These are phyloP conservation scores for Chenopodium quinoa DNA, from an alignment of 148 eudicot species.

Conservation along the genomic window DNA sequence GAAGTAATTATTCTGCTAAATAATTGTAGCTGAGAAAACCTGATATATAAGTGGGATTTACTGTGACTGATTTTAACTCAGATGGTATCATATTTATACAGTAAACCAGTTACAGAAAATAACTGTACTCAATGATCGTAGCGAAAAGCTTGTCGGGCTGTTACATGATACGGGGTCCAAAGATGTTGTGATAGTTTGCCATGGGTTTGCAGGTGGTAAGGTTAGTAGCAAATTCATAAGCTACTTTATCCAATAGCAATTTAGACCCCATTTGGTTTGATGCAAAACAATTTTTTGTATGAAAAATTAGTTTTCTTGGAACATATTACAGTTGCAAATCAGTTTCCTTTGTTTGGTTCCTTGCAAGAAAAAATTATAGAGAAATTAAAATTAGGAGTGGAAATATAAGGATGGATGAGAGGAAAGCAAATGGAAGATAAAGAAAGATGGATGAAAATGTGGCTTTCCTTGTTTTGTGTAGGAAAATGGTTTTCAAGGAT, in stretches of 20 bases:
- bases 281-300: too few species aligned
- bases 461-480: too few species aligned
- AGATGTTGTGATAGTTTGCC: slow-evolving; percentile 67
- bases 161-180: slow-evolving; percentile 67
- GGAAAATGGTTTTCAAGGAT: too few species aligned
- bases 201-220: slow-evolving; percentile 65
- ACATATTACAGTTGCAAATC: too few species aligned
- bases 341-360: too few species aligned
- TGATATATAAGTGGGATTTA: background rate
- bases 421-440: too few species aligned
- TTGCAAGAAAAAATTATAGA: too few species aligned
- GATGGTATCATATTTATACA: slow-evolving; percentile 24
- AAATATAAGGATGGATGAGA: too few species aligned
- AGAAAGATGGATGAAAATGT: too few species aligned
- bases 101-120: slow-evolving; percentile 47
- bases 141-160: slow-evolving; percentile 67
- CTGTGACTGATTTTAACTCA: background rate
- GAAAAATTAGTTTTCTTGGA: too few species aligned
- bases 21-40: background rate
- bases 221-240: slow-evolving; percentile 27
- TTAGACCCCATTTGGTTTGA: too few species aligned
- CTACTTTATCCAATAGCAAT: background rate
- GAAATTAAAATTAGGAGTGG: too few species aligned
- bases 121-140: slow-evolving; percentile 40
- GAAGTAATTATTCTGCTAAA: background rate